Evolutionary conservation across 441 rosid genomes (phyloP), one percentile per base, ranked within the genome.

Genomic region (Cnidoscolus chayamansa): DNA sequence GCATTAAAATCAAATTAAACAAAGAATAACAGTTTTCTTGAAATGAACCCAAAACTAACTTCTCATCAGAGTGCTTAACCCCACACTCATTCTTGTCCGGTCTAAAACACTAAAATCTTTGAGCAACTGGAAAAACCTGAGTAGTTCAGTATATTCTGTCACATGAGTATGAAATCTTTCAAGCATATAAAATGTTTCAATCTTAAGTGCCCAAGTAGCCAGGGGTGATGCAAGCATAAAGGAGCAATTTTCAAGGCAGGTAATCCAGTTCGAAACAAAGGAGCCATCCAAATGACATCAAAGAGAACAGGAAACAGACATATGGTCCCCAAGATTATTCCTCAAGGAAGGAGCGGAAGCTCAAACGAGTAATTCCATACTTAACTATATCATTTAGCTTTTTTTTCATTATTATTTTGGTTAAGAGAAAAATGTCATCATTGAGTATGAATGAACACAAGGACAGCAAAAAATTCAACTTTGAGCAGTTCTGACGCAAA

Each of bases 121-220:
- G 19, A 31, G 37, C 32, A 32, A 60, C 59, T 37, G 40, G 40
- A 13, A 37, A 2, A 37, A 15, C 16, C 2, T 1, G 3, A 30
- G 19, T 2, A 30, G 55, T 25, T 16, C n/a, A 9, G 37, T 35
- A 50, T 11, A 49, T 53, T 45, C 59, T 35, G 50, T 9, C 43
- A 15, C 9, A 10, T 10, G 0, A 51, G 37, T 51, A 37, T 3
- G 15, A 71, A 31, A 17, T 60, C 30, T 11, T 31, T 51, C 66
- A n/a, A 72, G 37, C 57, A 49, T 49, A 77, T 55, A 71, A 25
- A 68, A 47, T 32, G 9, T 62, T 51, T 71, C 10, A 20, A 62
- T 71, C 20, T 35, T 35, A 35, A 35, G 37, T 25, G 25, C 25
- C 25, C 25, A 25, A 25, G 25, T 25, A 25, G 25, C 25, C 25